Evolutionary conservation across 208 protist genomes (phyloP).

Genomic region (Wallacemonas collosoma): DNA sequence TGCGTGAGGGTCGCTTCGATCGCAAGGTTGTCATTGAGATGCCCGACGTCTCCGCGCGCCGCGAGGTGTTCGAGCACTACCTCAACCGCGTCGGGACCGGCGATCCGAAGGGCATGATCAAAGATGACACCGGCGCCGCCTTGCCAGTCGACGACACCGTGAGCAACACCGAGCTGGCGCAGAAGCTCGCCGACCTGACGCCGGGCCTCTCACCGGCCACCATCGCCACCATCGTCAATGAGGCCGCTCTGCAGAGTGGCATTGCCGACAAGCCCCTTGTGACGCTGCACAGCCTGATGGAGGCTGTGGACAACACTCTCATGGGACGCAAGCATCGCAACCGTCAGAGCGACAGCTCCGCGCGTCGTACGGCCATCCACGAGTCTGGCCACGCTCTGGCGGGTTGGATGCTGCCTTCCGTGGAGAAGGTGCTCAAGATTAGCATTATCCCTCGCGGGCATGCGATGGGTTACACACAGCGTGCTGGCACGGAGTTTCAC

Average conservation of each 20-base stretch:
- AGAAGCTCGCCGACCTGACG: constrained; percentile 80
- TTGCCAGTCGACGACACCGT: constrained; percentile 55
- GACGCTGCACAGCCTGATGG: constrained; percentile 60
- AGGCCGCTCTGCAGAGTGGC: constrained; percentile 92
- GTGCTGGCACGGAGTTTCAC: constrained; percentile 81
- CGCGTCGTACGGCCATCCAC: constrained; percentile 76
- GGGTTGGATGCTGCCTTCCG: constrained; percentile 75
- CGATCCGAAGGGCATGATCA: constrained; percentile 65
- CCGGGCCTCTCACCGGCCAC: constrained; percentile 93
- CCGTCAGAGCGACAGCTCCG: constrained; percentile 58
- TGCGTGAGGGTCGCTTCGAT: constrained; percentile 90
- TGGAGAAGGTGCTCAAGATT: constrained; percentile 82
- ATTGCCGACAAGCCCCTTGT: constrained; percentile 82
- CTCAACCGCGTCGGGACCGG: constrained; percentile 76
- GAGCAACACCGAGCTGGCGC: constrained; percentile 56
- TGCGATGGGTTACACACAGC: constrained; percentile 89
- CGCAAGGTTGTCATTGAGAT: constrained; percentile 88
- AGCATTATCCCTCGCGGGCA: constrained; percentile 82
- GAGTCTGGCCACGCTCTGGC: constrained; percentile 77
- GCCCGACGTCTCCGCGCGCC: constrained; percentile 77
- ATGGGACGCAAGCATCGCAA: constrained; percentile 85
- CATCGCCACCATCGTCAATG: constrained; percentile 97
- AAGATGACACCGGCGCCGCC: constrained; percentile 56
- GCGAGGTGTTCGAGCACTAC: constrained; percentile 90
- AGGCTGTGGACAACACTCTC: constrained; percentile 86